A percentile compares a stretch with the other conserved stretches of the same genome.
Conservation (phyloP, 352 stramenopile genomes). For the Elongisporangium anandrum region DNA sequence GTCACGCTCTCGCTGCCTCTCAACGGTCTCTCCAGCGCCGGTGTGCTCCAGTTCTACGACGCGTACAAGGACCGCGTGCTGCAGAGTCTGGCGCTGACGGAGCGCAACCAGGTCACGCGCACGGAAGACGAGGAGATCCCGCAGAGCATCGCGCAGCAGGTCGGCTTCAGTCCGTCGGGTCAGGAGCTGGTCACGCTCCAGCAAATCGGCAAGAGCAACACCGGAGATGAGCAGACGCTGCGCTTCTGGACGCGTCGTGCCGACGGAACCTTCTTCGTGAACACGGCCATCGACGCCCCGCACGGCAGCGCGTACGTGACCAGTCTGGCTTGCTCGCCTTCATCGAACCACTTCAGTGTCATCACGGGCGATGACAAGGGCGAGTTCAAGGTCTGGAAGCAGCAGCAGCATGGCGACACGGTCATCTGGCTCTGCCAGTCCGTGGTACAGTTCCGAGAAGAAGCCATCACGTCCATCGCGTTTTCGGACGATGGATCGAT, state of each 20-base stretch:
- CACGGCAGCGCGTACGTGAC: conserved; percentile 55
- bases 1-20: conserved; percentile 53
- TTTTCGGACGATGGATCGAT: conserved; percentile 80
- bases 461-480: conserved; percentile 56
- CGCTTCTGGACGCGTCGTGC: conserved; percentile 76
- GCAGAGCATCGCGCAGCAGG: conserved; percentile 40
- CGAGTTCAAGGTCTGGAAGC: conserved; percentile 84
- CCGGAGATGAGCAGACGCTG: conserved; percentile 51
- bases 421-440: conserved; percentile 75
- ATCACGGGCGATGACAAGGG: conserved; percentile 63
- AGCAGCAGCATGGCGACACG: conserved; percentile 10
- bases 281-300: conserved; percentile 77
- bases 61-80: conserved; percentile 76
- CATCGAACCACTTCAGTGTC: conserved; percentile 29
- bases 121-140: conserved; percentile 63
- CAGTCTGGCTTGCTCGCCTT: conserved; percentile 49
- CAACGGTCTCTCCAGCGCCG: conserved; percentile 54
- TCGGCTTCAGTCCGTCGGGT: conserved; percentile 50
- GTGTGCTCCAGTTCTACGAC: conserved; percentile 79
- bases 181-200: conserved; percentile 59
- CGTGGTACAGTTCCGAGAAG: conserved; percentile 71
- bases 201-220: conserved; percentile 12
- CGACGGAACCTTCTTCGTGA: conserved; percentile 73
- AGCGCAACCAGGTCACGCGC: conserved; percentile 82
- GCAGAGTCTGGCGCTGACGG: conserved; percentile 59